Evolutionary conservation across 2,329 filamentous ascomycete species (phyloP), one percentile per base, ranked within the genome.

Genomic region (Scedosporium boydii): DNA sequence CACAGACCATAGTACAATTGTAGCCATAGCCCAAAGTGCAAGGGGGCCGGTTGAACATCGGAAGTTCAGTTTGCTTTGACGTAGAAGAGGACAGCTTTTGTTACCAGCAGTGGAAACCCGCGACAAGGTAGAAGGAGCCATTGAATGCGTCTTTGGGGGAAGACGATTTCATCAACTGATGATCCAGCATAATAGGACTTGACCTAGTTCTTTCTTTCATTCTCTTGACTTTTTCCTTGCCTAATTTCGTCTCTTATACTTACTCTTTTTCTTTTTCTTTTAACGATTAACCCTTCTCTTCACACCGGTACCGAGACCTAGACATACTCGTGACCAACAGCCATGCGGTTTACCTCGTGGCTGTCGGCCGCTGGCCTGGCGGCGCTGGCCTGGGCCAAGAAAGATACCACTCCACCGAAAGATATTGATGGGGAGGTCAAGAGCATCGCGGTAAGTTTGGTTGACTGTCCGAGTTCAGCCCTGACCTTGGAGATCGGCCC

Each of bases 371-470:
- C 53, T n/a, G 55, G 53, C 44, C 34, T 66, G 56, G 63, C 64
- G 42, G 65, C 64, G 21, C 58, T 66, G 63, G 48, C 46, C 6
- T 38, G 63, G 41, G 55, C 51, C 23, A 53, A 60, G 34, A 46
- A 57, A 21, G 64, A 60, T 38, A 57, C 61, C 51, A 23, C 21
- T 55, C 16, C 51, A 9, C 23, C 51, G 27, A 56, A 42, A 41
- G 41, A 60, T 41, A 58, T 60, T n/a, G 65, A 66, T 4, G 38
- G 48, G n/a, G 61, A 66, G 60, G 65, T 66, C 56, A 64, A 64
- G 61, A 66, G 64, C 53, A 66, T 66, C 53, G 51, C 64, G 48
- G 65, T 66, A 58, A 59, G 65, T 65, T 23, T 27, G n/a, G 2
- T 27, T 57, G 6, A 3, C 21, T 29, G 29, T 42, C 23, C 55